Evolutionary conservation across 805 yeast species (phyloP).

Genomic region (Maudiozyma saulgeensis): DNA sequence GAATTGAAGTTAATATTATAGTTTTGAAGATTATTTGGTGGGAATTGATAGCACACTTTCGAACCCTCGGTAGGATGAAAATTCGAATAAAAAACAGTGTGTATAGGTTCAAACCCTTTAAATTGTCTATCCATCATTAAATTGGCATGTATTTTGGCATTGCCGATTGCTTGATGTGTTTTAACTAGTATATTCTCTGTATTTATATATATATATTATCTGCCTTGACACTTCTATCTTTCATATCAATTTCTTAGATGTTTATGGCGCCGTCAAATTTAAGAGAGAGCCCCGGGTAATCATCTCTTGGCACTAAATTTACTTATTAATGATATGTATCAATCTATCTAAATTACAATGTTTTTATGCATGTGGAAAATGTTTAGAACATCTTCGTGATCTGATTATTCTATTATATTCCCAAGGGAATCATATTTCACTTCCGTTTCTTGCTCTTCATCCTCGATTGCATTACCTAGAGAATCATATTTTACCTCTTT

Average conservation of each 20-base stretch:
- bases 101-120: slow-evolving; percentile 77
- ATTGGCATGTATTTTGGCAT: not conserved
- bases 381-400: slow-evolving; percentile 14
- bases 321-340: too few species aligned
- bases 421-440: slow-evolving; percentile 8
- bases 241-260: too few species aligned
- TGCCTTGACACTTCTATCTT: too few species aligned
- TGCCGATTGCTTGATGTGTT: too few species aligned
- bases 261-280: too few species aligned
- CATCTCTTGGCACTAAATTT: too few species aligned
- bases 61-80: slow-evolving; percentile 96
- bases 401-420: slow-evolving; percentile 17
- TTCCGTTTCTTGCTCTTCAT: not conserved
- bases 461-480: slow-evolving; percentile 18
- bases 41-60: slow-evolving; percentile 83
- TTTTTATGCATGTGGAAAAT: slow-evolving; percentile 3
- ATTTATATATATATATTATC: too few species aligned
- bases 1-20: slow-evolving; percentile 65
- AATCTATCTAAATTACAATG: not conserved
- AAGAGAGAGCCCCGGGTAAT: too few species aligned
- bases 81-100: slow-evolving; percentile 79
- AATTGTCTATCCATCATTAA: slow-evolving; percentile 19
- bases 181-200: too few species aligned
- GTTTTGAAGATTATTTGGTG: slow-evolving; percentile 43
- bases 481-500: slow-evolving; percentile 12